Conservation (phyloP, 2,329 filamentous ascomycete species). For the Aspergillus viridinutans region DNA sequence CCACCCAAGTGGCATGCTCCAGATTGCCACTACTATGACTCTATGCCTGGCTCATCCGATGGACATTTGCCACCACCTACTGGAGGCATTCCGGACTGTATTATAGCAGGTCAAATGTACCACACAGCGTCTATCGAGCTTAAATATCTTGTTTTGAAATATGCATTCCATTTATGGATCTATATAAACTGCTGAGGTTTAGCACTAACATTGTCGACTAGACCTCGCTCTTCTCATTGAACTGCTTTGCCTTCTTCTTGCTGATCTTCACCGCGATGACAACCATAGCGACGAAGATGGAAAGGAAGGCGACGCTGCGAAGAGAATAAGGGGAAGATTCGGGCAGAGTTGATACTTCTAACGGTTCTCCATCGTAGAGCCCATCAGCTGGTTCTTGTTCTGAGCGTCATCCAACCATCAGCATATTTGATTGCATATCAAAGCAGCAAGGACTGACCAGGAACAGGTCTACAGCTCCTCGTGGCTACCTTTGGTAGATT, state of each 20-base stretch:
- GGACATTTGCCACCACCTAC: not conserved
- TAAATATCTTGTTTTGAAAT: not conserved
- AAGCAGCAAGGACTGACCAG: constrained; percentile 23
- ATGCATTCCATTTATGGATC: not conserved
- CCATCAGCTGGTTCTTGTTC: constrained; percentile 9
- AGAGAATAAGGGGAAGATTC: constrained; percentile 5
- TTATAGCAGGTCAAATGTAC: not conserved
- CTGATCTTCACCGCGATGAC: constrained; percentile 11
- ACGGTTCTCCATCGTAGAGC: constrained; percentile 5
- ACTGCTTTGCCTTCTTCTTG: constrained; percentile 8
- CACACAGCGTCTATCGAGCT: not conserved
- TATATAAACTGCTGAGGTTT: not conserved
- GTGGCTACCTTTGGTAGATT: constrained; percentile 58
- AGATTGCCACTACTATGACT: not conserved
- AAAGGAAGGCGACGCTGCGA: constrained; percentile 13
- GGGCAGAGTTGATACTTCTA: constrained; percentile 10
- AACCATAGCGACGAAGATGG: constrained; percentile 16
- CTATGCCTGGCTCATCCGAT: not conserved
- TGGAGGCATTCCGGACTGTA: not conserved
- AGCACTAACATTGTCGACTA: constrained; percentile 1
- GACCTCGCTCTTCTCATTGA: constrained; percentile 15
- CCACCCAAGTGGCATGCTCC: not conserved
- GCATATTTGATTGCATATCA: constrained; percentile 21
- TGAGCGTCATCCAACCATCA: constrained; percentile 29
- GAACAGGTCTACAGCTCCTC: constrained; percentile 55